These are phyloP conservation scores for Pseudotsuga menziesii DNA, from an alignment of 75 land plant species.

Conservation along the genomic window DNA sequence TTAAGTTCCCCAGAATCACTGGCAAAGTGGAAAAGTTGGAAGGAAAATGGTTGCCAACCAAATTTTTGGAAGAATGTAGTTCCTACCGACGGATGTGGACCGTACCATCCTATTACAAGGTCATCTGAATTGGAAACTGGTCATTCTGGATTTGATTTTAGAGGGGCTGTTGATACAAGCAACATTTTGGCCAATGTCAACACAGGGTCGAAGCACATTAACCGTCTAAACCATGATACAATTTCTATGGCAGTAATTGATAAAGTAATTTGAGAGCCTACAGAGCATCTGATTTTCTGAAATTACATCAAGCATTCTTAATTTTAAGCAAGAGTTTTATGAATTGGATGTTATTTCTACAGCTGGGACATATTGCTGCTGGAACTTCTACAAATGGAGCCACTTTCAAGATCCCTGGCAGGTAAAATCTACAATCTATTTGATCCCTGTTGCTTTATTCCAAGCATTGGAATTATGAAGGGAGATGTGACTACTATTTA, in stretches of 20 bases:
- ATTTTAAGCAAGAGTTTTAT: background rate
- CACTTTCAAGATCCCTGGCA: constrained; percentile 89
- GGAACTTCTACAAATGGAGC: constrained; percentile 99
- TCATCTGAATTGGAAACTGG: constrained; percentile 2
- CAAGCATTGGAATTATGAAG: background rate
- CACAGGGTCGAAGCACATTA: constrained; percentile 26
- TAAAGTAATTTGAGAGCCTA: constrained; percentile 34
- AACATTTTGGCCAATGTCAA: constrained; percentile 1
- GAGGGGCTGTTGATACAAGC: background rate
- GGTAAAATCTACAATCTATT: constrained; percentile 33
- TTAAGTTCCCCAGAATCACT: constrained; percentile 82
- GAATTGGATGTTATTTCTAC: constrained; percentile 8
- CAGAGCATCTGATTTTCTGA: background rate
- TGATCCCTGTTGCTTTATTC: background rate
- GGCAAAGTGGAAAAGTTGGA: constrained; percentile 74
- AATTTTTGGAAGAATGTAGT: constrained; percentile 83
- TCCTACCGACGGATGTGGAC: constrained; percentile 81
- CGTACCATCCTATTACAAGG: constrained; percentile 39
- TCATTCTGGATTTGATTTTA: background rate
- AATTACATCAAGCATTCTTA: background rate
- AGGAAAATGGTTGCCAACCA: constrained; percentile 68
- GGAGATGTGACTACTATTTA: background rate
- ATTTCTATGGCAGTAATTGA: constrained; percentile 98
- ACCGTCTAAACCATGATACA: constrained; percentile 78
- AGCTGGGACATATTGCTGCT: constrained; percentile 85